phyloP scores from a whole-genome alignment of 2,329 filamentous ascomycete genomes.

The Alternaria infectoria region DNA sequence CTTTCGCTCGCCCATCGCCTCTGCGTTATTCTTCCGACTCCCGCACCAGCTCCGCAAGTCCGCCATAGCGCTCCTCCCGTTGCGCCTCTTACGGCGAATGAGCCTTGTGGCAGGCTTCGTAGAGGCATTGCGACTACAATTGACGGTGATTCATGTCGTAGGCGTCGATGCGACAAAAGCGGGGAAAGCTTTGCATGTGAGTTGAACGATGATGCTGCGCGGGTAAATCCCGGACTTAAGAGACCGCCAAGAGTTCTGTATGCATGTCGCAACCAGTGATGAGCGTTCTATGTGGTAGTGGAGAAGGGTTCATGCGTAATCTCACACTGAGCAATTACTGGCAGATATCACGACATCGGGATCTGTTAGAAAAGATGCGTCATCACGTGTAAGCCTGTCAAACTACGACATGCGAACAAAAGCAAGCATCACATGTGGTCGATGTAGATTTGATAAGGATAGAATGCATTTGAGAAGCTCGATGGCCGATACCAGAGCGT shows the following conservation, averaged over 20 bases:
- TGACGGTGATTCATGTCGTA: constrained; percentile 22
- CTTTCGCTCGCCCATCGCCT: constrained; percentile 47
- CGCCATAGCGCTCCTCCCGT: constrained; percentile 9
- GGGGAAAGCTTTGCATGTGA: constrained; percentile 13
- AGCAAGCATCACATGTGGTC: not conserved
- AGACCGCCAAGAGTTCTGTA: not conserved
- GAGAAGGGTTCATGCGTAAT: constrained; percentile 6
- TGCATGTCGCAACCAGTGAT: not conserved
- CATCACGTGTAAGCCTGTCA: not conserved
- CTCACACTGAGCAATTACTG: not conserved
- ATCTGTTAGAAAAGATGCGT: not conserved
- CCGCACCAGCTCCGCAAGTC: constrained; percentile 9
- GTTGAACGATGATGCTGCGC: constrained; percentile 6
- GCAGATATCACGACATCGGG: not conserved
- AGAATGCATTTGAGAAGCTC: constrained; percentile 22
- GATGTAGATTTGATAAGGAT: not conserved
- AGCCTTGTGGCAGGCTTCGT: constrained; percentile 32
- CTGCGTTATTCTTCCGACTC: constrained; percentile 26
- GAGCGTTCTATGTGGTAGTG: not conserved
- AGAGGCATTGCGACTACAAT: constrained; percentile 38
- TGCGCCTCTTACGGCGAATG: constrained; percentile 25
- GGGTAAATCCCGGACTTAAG: constrained; percentile 3
- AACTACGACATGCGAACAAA: not conserved
- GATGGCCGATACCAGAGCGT: constrained; percentile 19
- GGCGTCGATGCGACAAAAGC: constrained; percentile 7